Percentiles rank a stretch among this genome's conserved stretches.
Evolutionary conservation across 2,329 filamentous ascomycete species (phyloP).

Genomic region (Sporothrix mexicana): DNA sequence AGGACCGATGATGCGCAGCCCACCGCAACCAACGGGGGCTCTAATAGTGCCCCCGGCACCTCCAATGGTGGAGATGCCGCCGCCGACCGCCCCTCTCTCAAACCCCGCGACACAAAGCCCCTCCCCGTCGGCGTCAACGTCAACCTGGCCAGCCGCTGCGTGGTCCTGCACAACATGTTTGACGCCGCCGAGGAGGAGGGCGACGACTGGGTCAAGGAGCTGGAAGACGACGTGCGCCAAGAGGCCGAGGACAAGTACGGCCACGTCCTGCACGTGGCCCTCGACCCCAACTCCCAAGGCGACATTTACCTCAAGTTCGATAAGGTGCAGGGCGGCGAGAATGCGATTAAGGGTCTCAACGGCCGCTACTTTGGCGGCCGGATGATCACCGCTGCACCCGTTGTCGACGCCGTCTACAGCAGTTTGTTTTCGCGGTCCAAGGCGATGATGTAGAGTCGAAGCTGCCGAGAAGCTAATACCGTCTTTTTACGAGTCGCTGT

Average conservation of each 20-base stretch:
- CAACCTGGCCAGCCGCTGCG: constrained; percentile 90
- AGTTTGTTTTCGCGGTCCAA: constrained; percentile 89
- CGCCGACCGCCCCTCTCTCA: constrained; percentile 70
- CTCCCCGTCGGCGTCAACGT: constrained; percentile 74
- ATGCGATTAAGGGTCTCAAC: constrained; percentile 96
- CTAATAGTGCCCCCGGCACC: background rate
- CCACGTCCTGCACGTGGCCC: constrained; percentile 93
- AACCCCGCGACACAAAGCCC: constrained; percentile 77
- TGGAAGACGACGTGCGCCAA: constrained; percentile 89
- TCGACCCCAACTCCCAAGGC: constrained; percentile 91
- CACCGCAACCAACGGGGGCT: constrained; percentile 44
- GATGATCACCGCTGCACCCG: constrained; percentile 91
- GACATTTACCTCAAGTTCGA: constrained; percentile 99
- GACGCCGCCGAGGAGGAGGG: constrained; percentile 88
- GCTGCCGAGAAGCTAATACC: constrained; percentile 63
- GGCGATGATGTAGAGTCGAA: constrained; percentile 66
- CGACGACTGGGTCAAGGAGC: constrained; percentile 87
- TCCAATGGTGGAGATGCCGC: constrained; percentile 5
- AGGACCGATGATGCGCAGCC: constrained; percentile 75
- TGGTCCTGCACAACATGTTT: constrained; percentile 95
- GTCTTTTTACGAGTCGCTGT: background rate
- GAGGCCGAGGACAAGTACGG: constrained; percentile 97
- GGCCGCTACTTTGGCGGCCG: constrained; percentile 93
- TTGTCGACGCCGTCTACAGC: constrained; percentile 98
- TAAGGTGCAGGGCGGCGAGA: constrained; percentile 91